Percentiles rank a stretch among this genome's conserved stretches.
These are phyloP conservation scores for Madurella fahalii DNA, from an alignment of 2,329 filamentous ascomycete species.

Conservation along the genomic window DNA sequence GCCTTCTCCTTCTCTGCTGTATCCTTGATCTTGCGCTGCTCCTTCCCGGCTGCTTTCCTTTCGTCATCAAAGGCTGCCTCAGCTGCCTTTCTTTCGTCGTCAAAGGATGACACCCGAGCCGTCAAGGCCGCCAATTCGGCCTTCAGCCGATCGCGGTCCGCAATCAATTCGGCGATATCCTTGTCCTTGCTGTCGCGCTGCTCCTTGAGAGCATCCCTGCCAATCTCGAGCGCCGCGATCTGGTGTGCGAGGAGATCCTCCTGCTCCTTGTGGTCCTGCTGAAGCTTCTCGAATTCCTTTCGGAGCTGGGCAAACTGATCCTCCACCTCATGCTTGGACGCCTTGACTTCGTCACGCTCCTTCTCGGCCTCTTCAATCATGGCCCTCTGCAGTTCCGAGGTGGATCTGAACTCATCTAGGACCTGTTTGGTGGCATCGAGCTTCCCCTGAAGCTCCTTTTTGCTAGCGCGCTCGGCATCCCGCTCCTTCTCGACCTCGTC, in stretches of 20 bases:
- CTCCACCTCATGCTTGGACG: slow-evolving; percentile 23
- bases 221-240: slow-evolving; percentile 23
- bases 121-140: slow-evolving; percentile 10
- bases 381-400: slow-evolving; percentile 34
- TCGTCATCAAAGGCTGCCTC: slow-evolving; percentile 25
- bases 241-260: slow-evolving; percentile 22
- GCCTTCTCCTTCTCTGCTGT: slow-evolving; percentile 24
- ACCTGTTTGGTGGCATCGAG: slow-evolving; percentile 31
- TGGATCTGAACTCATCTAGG: slow-evolving; percentile 33
- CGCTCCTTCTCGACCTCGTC: slow-evolving; percentile 33
- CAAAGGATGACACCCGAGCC: slow-evolving; percentile 13
- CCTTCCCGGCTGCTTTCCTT: slow-evolving; percentile 23
- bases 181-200: slow-evolving; percentile 25
- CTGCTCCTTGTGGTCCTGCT: slow-evolving; percentile 22
- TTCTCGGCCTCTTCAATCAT: slow-evolving; percentile 35
- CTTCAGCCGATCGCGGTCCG: slow-evolving; percentile 19
- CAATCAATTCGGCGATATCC: slow-evolving; percentile 22
- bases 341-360: slow-evolving; percentile 32
- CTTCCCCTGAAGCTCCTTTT: slow-evolving; percentile 25
- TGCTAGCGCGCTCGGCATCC: slow-evolving; percentile 21
- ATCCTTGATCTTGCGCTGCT: slow-evolving; percentile 26
- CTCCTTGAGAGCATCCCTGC: slow-evolving; percentile 22
- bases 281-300: slow-evolving; percentile 19
- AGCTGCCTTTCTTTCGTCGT: slow-evolving; percentile 17
- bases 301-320: slow-evolving; percentile 15